phyloP scores from a whole-genome alignment of 108 stramenopile species.

The Fragilariopsis cylindrus region DNA sequence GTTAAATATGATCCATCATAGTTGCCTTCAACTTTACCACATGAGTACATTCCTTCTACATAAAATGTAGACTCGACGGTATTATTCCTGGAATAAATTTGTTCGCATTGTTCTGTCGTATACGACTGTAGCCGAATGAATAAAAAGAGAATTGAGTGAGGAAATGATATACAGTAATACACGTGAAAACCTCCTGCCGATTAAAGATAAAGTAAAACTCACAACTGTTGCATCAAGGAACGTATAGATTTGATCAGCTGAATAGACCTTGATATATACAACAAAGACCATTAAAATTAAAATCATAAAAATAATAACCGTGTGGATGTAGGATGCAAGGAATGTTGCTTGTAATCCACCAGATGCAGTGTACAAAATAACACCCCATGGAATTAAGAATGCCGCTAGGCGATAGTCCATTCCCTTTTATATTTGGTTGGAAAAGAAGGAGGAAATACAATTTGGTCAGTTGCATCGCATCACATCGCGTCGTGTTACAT shows the following conservation, averaged over 20 bases:
- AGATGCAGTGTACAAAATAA: conserved; percentile 91
- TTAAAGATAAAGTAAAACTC: too few relatives aligned
- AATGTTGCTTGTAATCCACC: conserved; percentile 94
- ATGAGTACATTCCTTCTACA: conserved; percentile 51
- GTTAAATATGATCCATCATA: conserved; percentile 87
- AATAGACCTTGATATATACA: conserved; percentile 73
- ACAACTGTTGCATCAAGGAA: conserved; percentile 54
- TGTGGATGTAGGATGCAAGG: conserved; percentile 86
- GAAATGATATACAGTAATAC: too few relatives aligned
- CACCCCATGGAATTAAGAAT: conserved; percentile 92
- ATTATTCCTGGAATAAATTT: conserved; percentile 50
- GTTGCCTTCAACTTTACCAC: conserved; percentile 85
- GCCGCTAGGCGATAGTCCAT: conserved; percentile 79
- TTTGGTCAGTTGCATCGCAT: too few relatives aligned
- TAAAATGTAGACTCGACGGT: conserved; percentile 54
- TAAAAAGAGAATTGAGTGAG: too few relatives aligned
- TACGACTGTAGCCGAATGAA: conserved; percentile 12
- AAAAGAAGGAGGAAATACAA: too few relatives aligned
- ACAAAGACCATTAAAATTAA: conserved; percentile 84
- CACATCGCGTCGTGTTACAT: too few relatives aligned
- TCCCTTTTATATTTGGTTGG: conserved; percentile 27
- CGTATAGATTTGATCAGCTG: conserved; percentile 63
- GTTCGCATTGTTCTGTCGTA: conserved; percentile 56
- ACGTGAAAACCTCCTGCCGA: too few relatives aligned
- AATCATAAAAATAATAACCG: conserved; percentile 79